Evolutionary conservation across 306 rosid species (phyloP).

Genomic region (Cucurbita moschata): DNA sequence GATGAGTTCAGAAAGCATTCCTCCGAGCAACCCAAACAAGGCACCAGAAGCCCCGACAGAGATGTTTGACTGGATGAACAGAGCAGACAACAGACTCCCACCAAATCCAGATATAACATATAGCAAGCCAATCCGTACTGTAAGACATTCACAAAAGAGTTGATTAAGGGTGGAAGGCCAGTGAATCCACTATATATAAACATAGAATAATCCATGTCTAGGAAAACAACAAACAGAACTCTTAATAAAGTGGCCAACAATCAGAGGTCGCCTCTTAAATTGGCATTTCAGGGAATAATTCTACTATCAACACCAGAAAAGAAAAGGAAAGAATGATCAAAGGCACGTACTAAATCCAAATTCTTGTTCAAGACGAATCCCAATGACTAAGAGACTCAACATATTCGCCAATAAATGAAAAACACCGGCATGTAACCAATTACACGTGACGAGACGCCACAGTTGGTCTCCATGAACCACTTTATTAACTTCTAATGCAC

Average conservation of each 20-base stretch:
- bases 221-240: not conserved
- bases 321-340: not conserved
- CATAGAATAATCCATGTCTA: not conserved
- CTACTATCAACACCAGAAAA: not conserved
- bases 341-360: conserved; percentile 72
- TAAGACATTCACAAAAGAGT: conserved; percentile 5
- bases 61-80: conserved; percentile 70
- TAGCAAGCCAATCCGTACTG: conserved; percentile 73
- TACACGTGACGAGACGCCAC: conserved; percentile 82
- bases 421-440: conserved; percentile 91
- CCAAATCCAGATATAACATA: conserved; percentile 85
- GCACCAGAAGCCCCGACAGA: conserved; percentile 99
- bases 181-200: not conserved
- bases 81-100: conserved; percentile 78
- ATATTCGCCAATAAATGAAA: conserved; percentile 77
- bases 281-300: not conserved
- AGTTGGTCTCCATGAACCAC: conserved; percentile 60
- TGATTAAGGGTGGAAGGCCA: not conserved
- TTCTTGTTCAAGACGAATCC: conserved; percentile 94
- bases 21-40: conserved; percentile 87
- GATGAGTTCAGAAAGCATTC: conserved; percentile 92
- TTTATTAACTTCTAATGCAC: conserved; percentile 66
- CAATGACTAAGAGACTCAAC: conserved; percentile 79
- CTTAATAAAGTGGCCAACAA: not conserved
- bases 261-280: not conserved